These are phyloP conservation scores for Globisporangium perplexum DNA, from an alignment of 352 stramenopile genomes.

Conservation along the genomic window DNA sequence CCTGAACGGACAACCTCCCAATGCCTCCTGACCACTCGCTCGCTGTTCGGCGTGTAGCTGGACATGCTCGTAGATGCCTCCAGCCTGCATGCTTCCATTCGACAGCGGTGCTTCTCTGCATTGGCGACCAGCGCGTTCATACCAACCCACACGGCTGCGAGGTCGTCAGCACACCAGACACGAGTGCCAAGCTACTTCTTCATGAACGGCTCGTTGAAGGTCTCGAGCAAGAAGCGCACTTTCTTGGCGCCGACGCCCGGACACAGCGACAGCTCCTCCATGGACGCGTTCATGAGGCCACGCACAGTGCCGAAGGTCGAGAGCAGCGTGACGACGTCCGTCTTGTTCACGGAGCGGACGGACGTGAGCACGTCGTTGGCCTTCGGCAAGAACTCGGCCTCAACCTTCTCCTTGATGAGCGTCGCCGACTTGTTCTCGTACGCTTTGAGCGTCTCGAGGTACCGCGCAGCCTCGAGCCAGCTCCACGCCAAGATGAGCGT, in stretches of 20 bases:
- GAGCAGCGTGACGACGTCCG: constrained; percentile 91
- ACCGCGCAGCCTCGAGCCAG: constrained; percentile 91
- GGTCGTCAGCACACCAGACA: neutral
- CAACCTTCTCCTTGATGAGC: constrained; percentile 93
- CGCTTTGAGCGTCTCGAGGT: constrained; percentile 95
- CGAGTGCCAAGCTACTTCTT: too few species aligned
- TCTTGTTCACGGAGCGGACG: constrained; percentile 94
- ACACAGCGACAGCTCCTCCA: constrained; percentile 93
- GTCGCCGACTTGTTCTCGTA: constrained; percentile 95
- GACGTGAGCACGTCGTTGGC: constrained; percentile 89
- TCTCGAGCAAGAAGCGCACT: constrained; percentile 90
- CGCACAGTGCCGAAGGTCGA: constrained; percentile 89
- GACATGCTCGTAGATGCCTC: neutral
- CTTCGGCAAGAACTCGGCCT: constrained; percentile 88
- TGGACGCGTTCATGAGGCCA: constrained; percentile 84
- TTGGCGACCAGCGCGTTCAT: neutral
- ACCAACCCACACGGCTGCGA: neutral
- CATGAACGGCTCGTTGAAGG: constrained; percentile 91
- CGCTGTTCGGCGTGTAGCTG: neutral
- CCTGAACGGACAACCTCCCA: too few species aligned
- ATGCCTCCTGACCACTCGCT: too few species aligned
- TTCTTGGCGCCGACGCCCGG: constrained; percentile 94
- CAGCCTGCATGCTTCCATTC: neutral
- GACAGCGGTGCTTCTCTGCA: neutral
- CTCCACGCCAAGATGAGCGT: constrained; percentile 94